Evolutionary conservation across 2,329 filamentous ascomycete species (phyloP), one percentile per base, ranked within the genome.

Genomic region (Diaporthe velutina): DNA sequence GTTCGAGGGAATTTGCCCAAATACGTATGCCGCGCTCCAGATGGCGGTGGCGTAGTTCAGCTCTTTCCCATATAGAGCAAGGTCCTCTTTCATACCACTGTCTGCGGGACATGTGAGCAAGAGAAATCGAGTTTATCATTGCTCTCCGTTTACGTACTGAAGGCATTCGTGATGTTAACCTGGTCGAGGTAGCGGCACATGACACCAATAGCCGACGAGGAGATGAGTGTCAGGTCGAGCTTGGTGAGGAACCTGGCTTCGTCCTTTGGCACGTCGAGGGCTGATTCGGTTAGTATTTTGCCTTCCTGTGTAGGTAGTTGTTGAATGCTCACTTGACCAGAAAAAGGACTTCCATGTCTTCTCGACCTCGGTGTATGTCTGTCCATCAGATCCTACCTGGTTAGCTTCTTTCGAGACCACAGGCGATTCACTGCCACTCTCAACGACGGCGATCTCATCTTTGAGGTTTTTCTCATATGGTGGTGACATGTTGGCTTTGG

Each of bases 1-100:
- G 50, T 80, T 80, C 2, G 80, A 79, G 12, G 81, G 81, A 17
- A 82, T 76, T 68, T 82, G 80, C 1, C 80, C 81, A 57, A 81
- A 76, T 5, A 82, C 79, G 52, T 82, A 81, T 22, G 79, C 80
- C 4, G 79, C 79, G 52, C 78, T 81, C 80, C 80, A 82, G 22
- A 79, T 58, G 2, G 79, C 78, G 48, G 80, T 79, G 54, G 79
- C 78, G 58, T 81, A 81, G 74, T 82, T 82, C 60, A 82, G 79
- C 55, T 82, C 78, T 57, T 80, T 81, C 17, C 81, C 80, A 38
- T 80, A 81, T 3, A 82, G 78, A 0, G 67, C 48, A 4, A 82
- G 78, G 30, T 82, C 80, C 70, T 82, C 80, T 58, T 81, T 67
- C 61, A 67, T 67, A 2, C 61, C 61, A 22, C 61, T 67, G 30